Conservation (phyloP, 192 early-diverging fungal genomes). For the Coemansia aciculifera region DNA sequence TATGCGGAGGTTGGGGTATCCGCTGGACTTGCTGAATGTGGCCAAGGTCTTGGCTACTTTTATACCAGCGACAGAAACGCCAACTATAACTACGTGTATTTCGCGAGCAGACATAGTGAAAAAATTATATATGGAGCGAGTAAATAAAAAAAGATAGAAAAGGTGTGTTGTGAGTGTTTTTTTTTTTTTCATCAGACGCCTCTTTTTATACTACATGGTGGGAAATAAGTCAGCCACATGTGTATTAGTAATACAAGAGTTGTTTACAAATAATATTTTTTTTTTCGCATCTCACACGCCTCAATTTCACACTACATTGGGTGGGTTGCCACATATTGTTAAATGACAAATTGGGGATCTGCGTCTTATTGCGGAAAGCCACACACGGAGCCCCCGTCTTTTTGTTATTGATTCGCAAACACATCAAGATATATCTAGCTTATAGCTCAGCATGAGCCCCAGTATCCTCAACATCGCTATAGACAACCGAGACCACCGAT, state of each 20-base stretch:
- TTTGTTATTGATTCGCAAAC: background rate
- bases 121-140: background rate
- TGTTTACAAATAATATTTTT: background rate
- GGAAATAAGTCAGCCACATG: background rate
- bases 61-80: constrained; percentile 55
- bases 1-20: constrained; percentile 44
- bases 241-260: background rate
- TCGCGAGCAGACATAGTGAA: constrained; percentile 24
- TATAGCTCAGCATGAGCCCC: background rate
- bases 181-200: background rate
- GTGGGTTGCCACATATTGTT: background rate
- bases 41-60: constrained; percentile 45
- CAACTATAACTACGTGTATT: constrained; percentile 57
- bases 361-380: background rate
- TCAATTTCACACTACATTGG: background rate
- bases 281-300: background rate
- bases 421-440: background rate
- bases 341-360: background rate
- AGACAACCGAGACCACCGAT: background rate
- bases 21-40: constrained; percentile 19
- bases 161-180: background rate
- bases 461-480: constrained; percentile 4
- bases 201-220: background rate
- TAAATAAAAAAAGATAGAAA: background rate
- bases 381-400: background rate